phyloP scores from a whole-genome alignment of 352 stramenopile species.

The Pythium brachiatum region DNA sequence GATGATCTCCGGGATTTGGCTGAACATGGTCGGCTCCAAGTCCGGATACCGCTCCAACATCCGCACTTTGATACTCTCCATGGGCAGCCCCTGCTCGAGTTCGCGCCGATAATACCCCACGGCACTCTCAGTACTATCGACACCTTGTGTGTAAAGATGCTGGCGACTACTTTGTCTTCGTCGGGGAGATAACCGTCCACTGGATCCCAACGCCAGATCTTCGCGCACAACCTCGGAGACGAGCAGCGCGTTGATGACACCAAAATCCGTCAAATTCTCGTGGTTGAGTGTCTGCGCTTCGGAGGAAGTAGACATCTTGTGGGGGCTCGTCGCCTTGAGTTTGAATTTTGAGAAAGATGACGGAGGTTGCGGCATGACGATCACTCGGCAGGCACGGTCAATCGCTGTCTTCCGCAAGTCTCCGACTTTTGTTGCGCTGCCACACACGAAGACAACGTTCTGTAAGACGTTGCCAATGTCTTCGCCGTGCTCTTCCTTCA shows the following conservation, averaged over 20 bases:
- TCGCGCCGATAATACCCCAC: slow-evolving; percentile 36
- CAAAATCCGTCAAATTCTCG: slow-evolving; percentile 28
- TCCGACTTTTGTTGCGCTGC: slow-evolving; percentile 10
- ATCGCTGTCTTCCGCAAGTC: slow-evolving; percentile 23
- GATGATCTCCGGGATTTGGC: slow-evolving; percentile 33
- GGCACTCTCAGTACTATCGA: slow-evolving; percentile 6
- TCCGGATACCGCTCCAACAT: slow-evolving; percentile 52
- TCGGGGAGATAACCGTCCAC: slow-evolving; percentile 13
- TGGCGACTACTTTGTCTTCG: slow-evolving; percentile 26
- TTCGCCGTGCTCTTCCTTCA: slow-evolving; percentile 23
- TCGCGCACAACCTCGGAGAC: slow-evolving; percentile 23
- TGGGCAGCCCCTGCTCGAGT: slow-evolving; percentile 45
- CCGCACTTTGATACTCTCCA: slow-evolving; percentile 56
- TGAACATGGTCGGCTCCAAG: slow-evolving; percentile 46
- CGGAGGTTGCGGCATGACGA: slow-evolving; percentile 19
- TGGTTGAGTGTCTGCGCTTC: slow-evolving; percentile 9
- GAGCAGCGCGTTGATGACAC: slow-evolving; percentile 31
- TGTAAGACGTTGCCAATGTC: slow-evolving; percentile 13
- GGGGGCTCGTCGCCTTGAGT: slow-evolving; percentile 3
- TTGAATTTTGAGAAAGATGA: slow-evolving; percentile 14
- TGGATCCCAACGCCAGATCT: slow-evolving; percentile 3
- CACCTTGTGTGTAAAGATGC: slow-evolving; percentile 2
- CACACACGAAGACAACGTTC: slow-evolving; percentile 27
- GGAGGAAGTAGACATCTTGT: neutral
- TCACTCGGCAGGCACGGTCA: slow-evolving; percentile 17